These are phyloP conservation scores for Lactifluus pinguis DNA, from an alignment of 768 basidiomycete species.

Conservation along the genomic window DNA sequence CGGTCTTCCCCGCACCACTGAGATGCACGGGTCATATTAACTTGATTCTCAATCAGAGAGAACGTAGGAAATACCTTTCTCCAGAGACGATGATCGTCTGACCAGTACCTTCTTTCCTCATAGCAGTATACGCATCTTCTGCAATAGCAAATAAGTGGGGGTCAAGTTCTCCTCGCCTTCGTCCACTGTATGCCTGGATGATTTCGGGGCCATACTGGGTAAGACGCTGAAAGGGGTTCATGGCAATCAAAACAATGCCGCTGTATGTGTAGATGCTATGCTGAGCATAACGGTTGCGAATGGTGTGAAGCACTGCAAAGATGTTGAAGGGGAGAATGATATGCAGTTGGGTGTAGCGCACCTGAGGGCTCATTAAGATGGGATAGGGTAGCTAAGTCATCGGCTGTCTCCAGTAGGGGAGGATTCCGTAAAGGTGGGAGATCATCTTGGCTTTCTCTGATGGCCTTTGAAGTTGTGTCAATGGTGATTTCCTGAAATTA, in stretches of 20 bases:
- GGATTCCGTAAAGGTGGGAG: slow-evolving; percentile 95
- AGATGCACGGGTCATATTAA: slow-evolving; percentile 8
- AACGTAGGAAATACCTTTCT: slow-evolving; percentile 59
- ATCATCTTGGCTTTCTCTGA: slow-evolving; percentile 68
- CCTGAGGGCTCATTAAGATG: slow-evolving; percentile 98
- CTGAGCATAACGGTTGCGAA: slow-evolving; percentile 91
- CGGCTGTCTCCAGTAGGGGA: slow-evolving; percentile 90
- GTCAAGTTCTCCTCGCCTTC: slow-evolving; percentile 88
- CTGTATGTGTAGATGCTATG: slow-evolving; percentile 99
- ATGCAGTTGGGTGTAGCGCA: slow-evolving; percentile 29
- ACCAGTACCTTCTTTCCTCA: slow-evolving; percentile 88
- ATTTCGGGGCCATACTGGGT: slow-evolving; percentile 95
- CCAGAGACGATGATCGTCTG: slow-evolving; percentile 99
- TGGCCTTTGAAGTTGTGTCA: slow-evolving; percentile 70
- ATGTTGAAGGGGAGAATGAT: neutral
- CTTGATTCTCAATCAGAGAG: slow-evolving; percentile 14
- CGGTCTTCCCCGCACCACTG: slow-evolving; percentile 98
- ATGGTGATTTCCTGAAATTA: slow-evolving; percentile 59
- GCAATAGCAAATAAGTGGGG: slow-evolving; percentile 99
- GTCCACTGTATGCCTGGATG: slow-evolving; percentile 92
- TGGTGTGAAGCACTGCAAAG: slow-evolving; percentile 81
- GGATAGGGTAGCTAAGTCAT: slow-evolving; percentile 95
- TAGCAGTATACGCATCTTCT: slow-evolving; percentile 96
- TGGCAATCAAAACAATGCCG: slow-evolving; percentile 96
- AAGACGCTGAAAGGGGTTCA: slow-evolving; percentile 98